Percentiles rank a stretch among this genome's conserved stretches.
Evolutionary conservation across 345 rosid species (phyloP).

Genomic region (Hypericum androsaemum): DNA sequence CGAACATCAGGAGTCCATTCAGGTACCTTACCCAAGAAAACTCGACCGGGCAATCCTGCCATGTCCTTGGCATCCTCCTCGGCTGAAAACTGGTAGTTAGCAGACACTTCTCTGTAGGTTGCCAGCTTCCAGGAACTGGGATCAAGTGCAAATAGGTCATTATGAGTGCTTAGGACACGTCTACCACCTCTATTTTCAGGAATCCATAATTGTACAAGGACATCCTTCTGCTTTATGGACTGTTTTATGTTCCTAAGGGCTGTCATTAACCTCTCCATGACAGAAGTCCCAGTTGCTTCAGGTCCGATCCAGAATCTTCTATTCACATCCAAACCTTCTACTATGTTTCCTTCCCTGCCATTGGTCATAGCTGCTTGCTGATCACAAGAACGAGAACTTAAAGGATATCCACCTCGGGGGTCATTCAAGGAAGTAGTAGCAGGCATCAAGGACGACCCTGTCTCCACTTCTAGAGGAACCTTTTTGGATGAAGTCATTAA

Average conservation of each 20-base stretch:
- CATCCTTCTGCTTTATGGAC: conserved; percentile 49
- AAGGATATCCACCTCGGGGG: conserved; percentile 16
- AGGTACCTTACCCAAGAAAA: conserved; percentile 70
- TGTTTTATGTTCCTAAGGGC: conserved; percentile 58
- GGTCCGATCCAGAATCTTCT: conserved; percentile 81
- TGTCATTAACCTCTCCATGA: conserved; percentile 52
- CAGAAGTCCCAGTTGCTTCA: conserved; percentile 34
- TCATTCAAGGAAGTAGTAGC: conserved; percentile 21
- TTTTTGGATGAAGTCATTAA: conserved; percentile 17
- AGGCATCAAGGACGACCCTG: conserved; percentile 17
- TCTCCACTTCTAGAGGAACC: conserved; percentile 26
- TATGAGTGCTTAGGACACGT: conserved; percentile 48
- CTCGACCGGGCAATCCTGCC: conserved; percentile 76
- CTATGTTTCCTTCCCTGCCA: conserved; percentile 7
- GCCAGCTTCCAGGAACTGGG: conserved; percentile 48
- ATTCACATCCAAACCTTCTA: conserved; percentile 29
- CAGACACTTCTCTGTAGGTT: conserved; percentile 66
- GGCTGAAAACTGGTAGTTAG: conserved; percentile 60
- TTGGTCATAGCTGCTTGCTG: conserved; percentile 12
- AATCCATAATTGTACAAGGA: conserved; percentile 77
- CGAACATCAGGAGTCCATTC: conserved; percentile 98
- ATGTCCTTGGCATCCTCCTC: conserved; percentile 56
- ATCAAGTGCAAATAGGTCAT: conserved; percentile 62
- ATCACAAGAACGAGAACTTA: conserved; percentile 15
- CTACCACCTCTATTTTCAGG: conserved; percentile 66